phyloP scores from a whole-genome alignment of 768 basidiomycete genomes.

The Leccinum incarnatum region DNA sequence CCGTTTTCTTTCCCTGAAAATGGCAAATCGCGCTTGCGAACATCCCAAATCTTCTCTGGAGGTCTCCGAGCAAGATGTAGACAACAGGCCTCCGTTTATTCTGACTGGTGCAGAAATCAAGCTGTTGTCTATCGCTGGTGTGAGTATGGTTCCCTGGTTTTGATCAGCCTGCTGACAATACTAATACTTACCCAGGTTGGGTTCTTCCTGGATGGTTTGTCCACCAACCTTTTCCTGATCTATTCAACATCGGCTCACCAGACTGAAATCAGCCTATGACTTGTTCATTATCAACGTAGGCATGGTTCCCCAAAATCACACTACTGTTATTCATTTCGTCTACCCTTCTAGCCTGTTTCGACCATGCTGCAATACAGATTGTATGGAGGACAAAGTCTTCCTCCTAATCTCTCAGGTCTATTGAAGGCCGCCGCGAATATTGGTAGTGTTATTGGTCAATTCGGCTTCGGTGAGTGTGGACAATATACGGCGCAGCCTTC shows the following conservation, averaged over 20 bases:
- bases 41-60: conserved; percentile 19
- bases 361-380: conserved; percentile 67
- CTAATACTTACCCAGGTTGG: conserved; percentile 45
- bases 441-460: conserved; percentile 69
- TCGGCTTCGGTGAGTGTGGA: conserved; percentile 48
- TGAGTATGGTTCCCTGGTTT: conserved; percentile 27
- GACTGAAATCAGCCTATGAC: conserved; percentile 54
- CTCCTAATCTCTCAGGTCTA: conserved; percentile 55
- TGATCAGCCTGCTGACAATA: neutral
- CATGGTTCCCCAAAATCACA: neutral
- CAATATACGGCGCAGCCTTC: neutral
- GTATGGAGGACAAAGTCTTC: conserved; percentile 51
- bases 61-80: conserved; percentile 27
- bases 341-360: conserved; percentile 49
- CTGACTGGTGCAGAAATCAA: conserved; percentile 52
- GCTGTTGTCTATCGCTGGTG: conserved; percentile 59
- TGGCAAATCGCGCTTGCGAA: conserved; percentile 7
- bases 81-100: conserved; percentile 36
- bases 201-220: conserved; percentile 67
- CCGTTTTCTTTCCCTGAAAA: neutral
- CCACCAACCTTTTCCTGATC: neutral
- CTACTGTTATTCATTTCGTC: neutral
- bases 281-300: conserved; percentile 68
- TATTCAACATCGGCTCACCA: conserved; percentile 2
- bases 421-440: conserved; percentile 70